A percentile compares a stretch with the other conserved stretches of the same genome.
These are phyloP conservation scores for Ascochyta lentis DNA, from an alignment of 2,329 filamentous ascomycete species.

Conservation along the genomic window DNA sequence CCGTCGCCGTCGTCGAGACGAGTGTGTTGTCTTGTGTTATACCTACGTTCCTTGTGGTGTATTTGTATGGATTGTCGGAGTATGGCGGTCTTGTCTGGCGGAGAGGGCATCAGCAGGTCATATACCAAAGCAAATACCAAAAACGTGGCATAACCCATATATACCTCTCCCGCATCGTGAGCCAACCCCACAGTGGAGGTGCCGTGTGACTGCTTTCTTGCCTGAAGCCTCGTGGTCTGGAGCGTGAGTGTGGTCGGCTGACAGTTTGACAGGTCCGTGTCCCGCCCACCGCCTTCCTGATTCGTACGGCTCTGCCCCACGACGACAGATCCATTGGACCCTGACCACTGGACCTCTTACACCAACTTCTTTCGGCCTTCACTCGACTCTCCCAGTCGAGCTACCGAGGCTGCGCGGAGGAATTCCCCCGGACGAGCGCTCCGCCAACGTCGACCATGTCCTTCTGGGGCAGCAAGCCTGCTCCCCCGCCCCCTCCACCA, in stretches of 20 bases:
- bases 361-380: constrained; percentile 17
- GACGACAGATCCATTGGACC: constrained; percentile 31
- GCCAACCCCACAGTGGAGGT: constrained; percentile 12
- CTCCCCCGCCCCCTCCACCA: constrained; percentile 65
- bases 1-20: background rate
- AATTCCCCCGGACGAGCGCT: constrained; percentile 5
- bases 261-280: constrained; percentile 9
- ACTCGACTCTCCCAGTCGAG: constrained; percentile 1
- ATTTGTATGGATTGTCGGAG: constrained; percentile 15
- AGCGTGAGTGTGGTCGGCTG: constrained; percentile 38
- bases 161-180: constrained; percentile 16
- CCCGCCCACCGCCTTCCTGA: constrained; percentile 36
- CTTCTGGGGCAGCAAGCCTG: constrained; percentile 34
- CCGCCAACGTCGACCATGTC: constrained; percentile 19
- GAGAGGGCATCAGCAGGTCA: constrained; percentile 3
- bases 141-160: constrained; percentile 28
- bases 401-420: constrained; percentile 4
- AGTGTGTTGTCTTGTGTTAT: background rate
- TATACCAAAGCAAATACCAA: constrained; percentile 10
- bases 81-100: background rate
- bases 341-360: constrained; percentile 19
- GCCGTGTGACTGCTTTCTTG: constrained; percentile 27
- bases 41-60: constrained; percentile 10
- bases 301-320: constrained; percentile 19
- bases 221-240: constrained; percentile 36